Base-by-base conservation (phyloP, 108 stramenopile genomes). In the Epithemia pelagica region DNA sequence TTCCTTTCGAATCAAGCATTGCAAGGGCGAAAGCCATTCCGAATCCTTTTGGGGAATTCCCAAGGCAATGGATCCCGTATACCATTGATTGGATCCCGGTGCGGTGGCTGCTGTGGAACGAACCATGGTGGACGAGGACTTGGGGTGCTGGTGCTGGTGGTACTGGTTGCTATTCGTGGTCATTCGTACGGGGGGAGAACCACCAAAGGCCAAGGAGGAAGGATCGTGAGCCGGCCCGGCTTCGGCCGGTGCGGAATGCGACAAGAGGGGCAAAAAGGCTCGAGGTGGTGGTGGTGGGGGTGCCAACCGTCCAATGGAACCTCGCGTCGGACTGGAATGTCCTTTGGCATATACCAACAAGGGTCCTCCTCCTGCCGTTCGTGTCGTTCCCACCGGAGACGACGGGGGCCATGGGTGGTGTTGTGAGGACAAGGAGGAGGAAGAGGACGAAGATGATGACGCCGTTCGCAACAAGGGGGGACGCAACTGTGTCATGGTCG, bases 1-100 rank as follows among this genome's bases (percentile, higher is more conserved):
- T 31, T 78, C 55, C 51, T 73, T 69, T 23, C 89, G 78, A 24
- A 91, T 74, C 68, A 77, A 91, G 64, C 85, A 87, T 55, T 88
- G 83, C 15, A 86, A 33, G 29, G 83, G 79, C 8, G 84, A 84
- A 8, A 91, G 70, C 75, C 81, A 86, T 29, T 86, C 76, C 22
- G 64, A 8, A 53, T 91, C 89, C 0, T 73, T 61, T 29, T 72
- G 58, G n/a, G 54, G 57, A 24, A 75, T 71, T 23, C 59, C 59
- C 30, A 82, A 56, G 1, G 77, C 57, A 32, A 75, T 57, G 23
- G 59, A 59, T 23, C 81, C 81, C 3, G 18, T 37, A 52, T 33
- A 64, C 64, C 66, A 82, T 27, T 66, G 29, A 23, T 1, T 8
- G n/a, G 32, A 46, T 5, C 10, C 37, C 21, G 56, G 25, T 57